Conservation (phyloP, 306 rosid genomes). For the Quercus suber region DNA sequence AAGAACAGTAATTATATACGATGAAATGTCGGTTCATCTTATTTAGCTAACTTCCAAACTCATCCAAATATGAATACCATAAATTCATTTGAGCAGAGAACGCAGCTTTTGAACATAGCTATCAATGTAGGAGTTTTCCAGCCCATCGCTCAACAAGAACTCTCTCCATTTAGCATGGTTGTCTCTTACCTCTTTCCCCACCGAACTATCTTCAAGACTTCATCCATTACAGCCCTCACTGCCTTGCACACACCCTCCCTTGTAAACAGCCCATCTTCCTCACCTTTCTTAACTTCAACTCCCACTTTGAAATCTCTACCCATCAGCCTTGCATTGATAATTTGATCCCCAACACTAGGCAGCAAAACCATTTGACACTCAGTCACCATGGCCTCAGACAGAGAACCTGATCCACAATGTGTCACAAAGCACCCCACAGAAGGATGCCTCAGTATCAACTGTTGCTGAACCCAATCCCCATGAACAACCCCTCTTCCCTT, state of each 20-base stretch:
- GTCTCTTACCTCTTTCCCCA: slow-evolving; percentile 33
- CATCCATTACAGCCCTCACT: slow-evolving; percentile 39
- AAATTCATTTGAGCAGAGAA: slow-evolving; percentile 7
- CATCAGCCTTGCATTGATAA: slow-evolving; percentile 54
- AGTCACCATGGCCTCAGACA: slow-evolving; percentile 51
- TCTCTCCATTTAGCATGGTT: slow-evolving; percentile 52
- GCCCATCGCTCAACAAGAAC: slow-evolving; percentile 30
- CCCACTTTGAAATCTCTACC: slow-evolving; percentile 50
- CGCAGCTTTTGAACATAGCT: slow-evolving; percentile 41
- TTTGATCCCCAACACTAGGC: slow-evolving; percentile 56
- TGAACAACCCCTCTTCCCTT: slow-evolving; percentile 53
- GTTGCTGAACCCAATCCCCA: slow-evolving; percentile 73
- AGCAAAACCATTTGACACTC: slow-evolving; percentile 56
- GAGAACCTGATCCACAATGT: slow-evolving; percentile 73
- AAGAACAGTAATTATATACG: too few species aligned
- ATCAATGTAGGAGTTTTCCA: slow-evolving; percentile 48
- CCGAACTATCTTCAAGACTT: slow-evolving; percentile 36
- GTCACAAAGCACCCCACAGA: slow-evolving; percentile 82
- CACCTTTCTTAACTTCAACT: slow-evolving; percentile 54
- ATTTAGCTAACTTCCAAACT: too few species aligned
- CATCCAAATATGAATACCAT: too few species aligned
- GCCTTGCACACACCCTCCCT: slow-evolving; percentile 48
- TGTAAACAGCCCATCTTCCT: slow-evolving; percentile 51
- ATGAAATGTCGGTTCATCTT: too few species aligned
- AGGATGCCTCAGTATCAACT: slow-evolving; percentile 52